These are phyloP conservation scores for Hymenochaete sp. DNA, from an alignment of 1,284 basidiomycete genomes.

Conservation along the genomic window DNA sequence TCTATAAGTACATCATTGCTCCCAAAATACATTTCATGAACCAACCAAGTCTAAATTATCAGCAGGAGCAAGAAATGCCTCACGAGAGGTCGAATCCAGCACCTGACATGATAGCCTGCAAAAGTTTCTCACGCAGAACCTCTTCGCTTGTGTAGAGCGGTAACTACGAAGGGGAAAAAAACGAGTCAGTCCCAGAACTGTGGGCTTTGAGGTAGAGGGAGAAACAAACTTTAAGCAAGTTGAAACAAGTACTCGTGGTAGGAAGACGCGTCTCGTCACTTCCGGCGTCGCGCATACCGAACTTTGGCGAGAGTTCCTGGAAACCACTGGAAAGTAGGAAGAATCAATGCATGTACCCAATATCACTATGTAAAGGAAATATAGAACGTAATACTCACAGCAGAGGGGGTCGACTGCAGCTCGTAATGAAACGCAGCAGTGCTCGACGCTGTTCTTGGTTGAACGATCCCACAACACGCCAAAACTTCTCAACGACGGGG, in stretches of 20 bases:
- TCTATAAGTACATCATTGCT: background rate
- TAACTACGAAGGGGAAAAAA: conserved; percentile 41
- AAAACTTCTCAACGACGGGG: conserved; percentile 66
- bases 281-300: conserved; percentile 76
- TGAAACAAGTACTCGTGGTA: conserved; percentile 79
- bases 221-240: conserved; percentile 63
- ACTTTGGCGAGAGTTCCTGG: conserved; percentile 77
- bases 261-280: conserved; percentile 69
- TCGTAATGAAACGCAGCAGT: conserved; percentile 83
- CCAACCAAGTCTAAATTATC: background rate
- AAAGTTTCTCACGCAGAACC: conserved; percentile 64
- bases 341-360: conserved; percentile 3
- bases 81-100: conserved; percentile 87
- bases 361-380: too few species aligned
- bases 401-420: conserved; percentile 81
- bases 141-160: conserved; percentile 59
- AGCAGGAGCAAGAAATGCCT: too few species aligned
- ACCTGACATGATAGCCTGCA: conserved; percentile 77
- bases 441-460: conserved; percentile 62
- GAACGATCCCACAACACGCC: conserved; percentile 71
- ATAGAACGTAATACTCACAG: conserved; percentile 41
- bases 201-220: background rate
- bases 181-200: too few species aligned
- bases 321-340: conserved; percentile 55
- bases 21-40: background rate